Base-by-base conservation (phyloP, 768 basidiomycete species). In the Mrakia blollopis region DNA sequence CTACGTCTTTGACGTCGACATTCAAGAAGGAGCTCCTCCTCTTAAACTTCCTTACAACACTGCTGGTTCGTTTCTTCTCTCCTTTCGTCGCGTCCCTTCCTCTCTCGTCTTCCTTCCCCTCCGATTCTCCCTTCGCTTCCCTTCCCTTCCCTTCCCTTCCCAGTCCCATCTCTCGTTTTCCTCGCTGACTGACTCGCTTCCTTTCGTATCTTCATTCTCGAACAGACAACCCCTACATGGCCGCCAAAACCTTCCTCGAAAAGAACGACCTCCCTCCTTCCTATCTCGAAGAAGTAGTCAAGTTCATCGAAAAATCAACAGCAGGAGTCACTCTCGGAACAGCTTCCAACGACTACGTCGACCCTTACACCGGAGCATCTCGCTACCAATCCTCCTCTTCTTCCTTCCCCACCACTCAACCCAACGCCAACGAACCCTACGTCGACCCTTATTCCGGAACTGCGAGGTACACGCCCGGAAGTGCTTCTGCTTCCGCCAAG, bases 1-100 rank as follows among this genome's bases (percentile, higher is more conserved):
- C 84, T 97, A 97, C 81, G 96, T 99, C n/a, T 98, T 98, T 81
- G 95, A 97, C 81, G 95, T 99, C 50, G 97, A 98, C 81, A 91
- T 98, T 37, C 88, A 93, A 81, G 96, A 97, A 78, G 95, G 94
- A 3, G 89, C 89, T 23, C 95, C 96, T 16, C 90, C 95, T 10
- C 86, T 98, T 79, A 98, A 98, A 82, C 87, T 99, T 30, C 96
- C 96, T 0, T 98, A 92, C 83, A 98, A 98, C 82, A 89, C 88
- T 35, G 88, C 89, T 63, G 95, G 94, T 92, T 79, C 75, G 87
- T 82, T 54, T 57, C 35, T 30, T n/a, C n/a, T n/a, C n/a, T n/a
- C n/a, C n/a, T n/a, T n/a, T 44, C 44, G 44, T 44, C 47, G 47
- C 47, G 47, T 50, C 18, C 21, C 18, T 9, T 50, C 23, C 35